Conservation (phyloP, 768 basidiomycete species). For the Paxillus rubicundulus region DNA sequence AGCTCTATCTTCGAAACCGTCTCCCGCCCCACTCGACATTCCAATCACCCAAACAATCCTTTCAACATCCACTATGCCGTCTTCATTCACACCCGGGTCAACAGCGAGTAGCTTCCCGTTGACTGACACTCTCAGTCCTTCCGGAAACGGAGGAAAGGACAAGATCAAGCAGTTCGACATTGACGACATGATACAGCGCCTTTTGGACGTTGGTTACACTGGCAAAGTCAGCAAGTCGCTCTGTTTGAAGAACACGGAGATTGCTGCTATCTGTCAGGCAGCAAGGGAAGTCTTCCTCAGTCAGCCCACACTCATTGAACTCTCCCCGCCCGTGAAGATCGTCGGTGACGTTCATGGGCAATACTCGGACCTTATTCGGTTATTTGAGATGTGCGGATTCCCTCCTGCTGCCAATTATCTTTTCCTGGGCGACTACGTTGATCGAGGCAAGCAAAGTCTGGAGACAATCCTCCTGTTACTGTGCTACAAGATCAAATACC, state of each 20-base stretch:
- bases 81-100: slow-evolving; percentile 52
- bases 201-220: slow-evolving; percentile 95
- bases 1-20: slow-evolving; percentile 35
- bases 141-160: slow-evolving; percentile 48
- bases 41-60: slow-evolving; percentile 84
- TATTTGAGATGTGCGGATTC: slow-evolving; percentile 99
- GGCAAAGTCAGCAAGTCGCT: slow-evolving; percentile 97
- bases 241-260: slow-evolving; percentile 95
- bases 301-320: slow-evolving; percentile 95
- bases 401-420: slow-evolving; percentile 97
- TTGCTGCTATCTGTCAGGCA: slow-evolving; percentile 89
- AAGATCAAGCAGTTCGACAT: slow-evolving; percentile 79
- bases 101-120: slow-evolving; percentile 38
- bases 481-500: slow-evolving; percentile 99
- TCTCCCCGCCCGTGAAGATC: slow-evolving; percentile 98
- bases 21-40: slow-evolving; percentile 67
- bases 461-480: slow-evolving; percentile 96
- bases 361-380: slow-evolving; percentile 95
- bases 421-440: slow-evolving; percentile 98
- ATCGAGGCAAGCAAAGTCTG: slow-evolving; percentile 96
- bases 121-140: slow-evolving; percentile 34
- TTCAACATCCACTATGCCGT: slow-evolving; percentile 55
- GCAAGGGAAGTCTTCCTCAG: slow-evolving; percentile 94
- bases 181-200: slow-evolving; percentile 96
- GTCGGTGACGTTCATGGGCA: slow-evolving; percentile 99